These are phyloP conservation scores for Cryomyces minteri DNA, from an alignment of 495 filamentous ascomycete genomes.

Conservation along the genomic window DNA sequence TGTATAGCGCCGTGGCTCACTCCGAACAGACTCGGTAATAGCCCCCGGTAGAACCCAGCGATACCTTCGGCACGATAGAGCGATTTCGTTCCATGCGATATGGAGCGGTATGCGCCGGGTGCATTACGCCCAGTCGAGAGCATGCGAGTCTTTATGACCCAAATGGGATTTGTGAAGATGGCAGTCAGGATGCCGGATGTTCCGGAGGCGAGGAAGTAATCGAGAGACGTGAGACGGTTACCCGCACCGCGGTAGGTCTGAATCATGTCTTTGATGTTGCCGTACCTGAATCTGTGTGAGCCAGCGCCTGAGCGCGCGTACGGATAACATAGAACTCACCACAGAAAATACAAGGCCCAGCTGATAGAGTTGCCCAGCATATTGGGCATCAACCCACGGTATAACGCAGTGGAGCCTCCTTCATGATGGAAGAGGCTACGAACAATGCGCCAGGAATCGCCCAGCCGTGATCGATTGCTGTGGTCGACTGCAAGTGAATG, in stretches of 20 bases:
- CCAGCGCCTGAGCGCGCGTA: neutral
- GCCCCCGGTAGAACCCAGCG: constrained; percentile 64
- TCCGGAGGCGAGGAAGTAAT: constrained; percentile 73
- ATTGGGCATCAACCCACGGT: constrained; percentile 80
- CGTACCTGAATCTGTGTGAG: constrained; percentile 23
- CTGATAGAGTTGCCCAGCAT: constrained; percentile 74
- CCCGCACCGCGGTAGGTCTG: constrained; percentile 7
- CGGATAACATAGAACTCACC: constrained; percentile 8
- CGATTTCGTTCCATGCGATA: constrained; percentile 44
- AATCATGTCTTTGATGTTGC: constrained; percentile 34
- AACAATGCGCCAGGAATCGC: constrained; percentile 35
- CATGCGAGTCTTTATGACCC: constrained; percentile 98
- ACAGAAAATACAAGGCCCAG: constrained; percentile 85
- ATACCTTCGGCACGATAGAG: constrained; percentile 53
- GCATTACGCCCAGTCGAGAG: constrained; percentile 54
- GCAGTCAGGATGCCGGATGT: constrained; percentile 57
- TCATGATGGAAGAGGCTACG: constrained; percentile 36
- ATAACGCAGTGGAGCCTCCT: constrained; percentile 47
- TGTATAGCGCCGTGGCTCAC: constrained; percentile 89
- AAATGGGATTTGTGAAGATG: constrained; percentile 82
- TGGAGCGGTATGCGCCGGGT: constrained; percentile 66
- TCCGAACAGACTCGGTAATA: constrained; percentile 71
- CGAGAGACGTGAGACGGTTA: constrained; percentile 37
- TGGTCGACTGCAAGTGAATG: constrained; percentile 10
- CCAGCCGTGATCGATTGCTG: constrained; percentile 20